A percentile compares a stretch with the other conserved stretches of the same genome.
phyloP scores from a whole-genome alignment of 176 grass and related monocot species.

The Lolium multiflorum region DNA sequence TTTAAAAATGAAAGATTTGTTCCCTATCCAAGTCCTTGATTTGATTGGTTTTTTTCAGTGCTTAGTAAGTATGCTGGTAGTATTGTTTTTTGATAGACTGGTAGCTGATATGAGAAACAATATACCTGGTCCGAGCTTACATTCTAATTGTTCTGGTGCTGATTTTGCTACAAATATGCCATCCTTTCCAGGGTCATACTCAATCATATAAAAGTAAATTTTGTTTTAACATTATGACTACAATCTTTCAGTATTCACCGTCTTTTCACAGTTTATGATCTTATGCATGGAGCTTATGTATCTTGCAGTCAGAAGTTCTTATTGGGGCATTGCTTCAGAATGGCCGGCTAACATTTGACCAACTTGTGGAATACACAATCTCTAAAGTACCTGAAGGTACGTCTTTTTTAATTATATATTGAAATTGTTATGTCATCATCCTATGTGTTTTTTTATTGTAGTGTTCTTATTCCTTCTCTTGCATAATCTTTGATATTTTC shows the following conservation, averaged over 20 bases:
- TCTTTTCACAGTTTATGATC: constrained; percentile 18
- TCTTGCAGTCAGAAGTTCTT: constrained; percentile 74
- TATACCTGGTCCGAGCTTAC: neutral
- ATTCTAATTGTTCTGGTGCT: constrained; percentile 16
- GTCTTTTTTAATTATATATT: constrained; percentile 33
- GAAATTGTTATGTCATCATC: constrained; percentile 9
- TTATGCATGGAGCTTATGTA: constrained; percentile 30
- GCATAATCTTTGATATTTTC: constrained; percentile 27
- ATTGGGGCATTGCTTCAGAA: constrained; percentile 80
- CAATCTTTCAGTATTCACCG: neutral
- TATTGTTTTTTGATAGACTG: constrained; percentile 11
- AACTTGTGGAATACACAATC: constrained; percentile 64
- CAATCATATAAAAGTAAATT: constrained; percentile 2
- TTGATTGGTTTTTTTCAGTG: too few species aligned
- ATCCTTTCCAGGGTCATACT: neutral
- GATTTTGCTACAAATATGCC: constrained; percentile 4
- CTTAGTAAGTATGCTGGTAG: neutral
- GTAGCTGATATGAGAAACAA: neutral
- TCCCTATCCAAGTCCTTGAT: too few species aligned
- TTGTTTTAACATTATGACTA: neutral
- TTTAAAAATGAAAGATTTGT: too few species aligned
- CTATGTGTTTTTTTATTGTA: constrained; percentile 27
- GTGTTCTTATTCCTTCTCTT: neutral
- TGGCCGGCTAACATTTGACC: constrained; percentile 90
- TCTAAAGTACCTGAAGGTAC: constrained; percentile 49